Conservation (phyloP, 345 rosid species). For the Barbarea vulgaris region DNA sequence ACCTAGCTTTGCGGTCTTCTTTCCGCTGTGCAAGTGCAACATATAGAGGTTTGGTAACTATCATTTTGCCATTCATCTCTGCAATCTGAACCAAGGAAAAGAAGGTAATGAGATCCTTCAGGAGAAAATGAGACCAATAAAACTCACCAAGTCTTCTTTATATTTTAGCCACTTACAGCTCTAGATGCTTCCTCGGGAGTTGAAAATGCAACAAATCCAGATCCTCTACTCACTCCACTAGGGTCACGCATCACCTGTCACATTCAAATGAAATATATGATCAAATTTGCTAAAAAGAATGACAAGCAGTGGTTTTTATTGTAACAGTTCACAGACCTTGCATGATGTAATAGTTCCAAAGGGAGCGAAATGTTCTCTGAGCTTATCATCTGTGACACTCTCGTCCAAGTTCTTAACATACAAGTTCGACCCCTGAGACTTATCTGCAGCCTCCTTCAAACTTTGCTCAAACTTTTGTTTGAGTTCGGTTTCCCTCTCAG, state of each 20-base stretch:
- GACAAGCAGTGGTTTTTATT: background rate
- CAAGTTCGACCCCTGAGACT: slow-evolving; percentile 82
- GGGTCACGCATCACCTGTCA: slow-evolving; percentile 92
- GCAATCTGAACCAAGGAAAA: slow-evolving; percentile 30
- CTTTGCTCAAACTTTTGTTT: slow-evolving; percentile 74
- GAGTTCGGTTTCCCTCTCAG: slow-evolving; percentile 78
- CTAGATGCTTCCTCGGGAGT: slow-evolving; percentile 84
- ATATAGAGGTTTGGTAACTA: slow-evolving; percentile 83
- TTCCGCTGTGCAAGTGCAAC: slow-evolving; percentile 93
- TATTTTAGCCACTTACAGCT: slow-evolving; percentile 66
- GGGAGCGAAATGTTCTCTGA: slow-evolving; percentile 72
- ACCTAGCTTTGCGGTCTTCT: slow-evolving; percentile 91
- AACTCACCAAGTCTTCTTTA: background rate
- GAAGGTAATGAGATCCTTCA: background rate
- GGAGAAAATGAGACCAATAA: background rate
- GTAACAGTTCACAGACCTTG: slow-evolving; percentile 59
- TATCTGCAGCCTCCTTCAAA: slow-evolving; percentile 79
- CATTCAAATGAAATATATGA: slow-evolving; percentile 14
- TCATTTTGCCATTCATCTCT: slow-evolving; percentile 94
- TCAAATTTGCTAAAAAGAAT: background rate
- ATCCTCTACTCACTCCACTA: slow-evolving; percentile 82
- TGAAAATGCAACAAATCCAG: slow-evolving; percentile 94
- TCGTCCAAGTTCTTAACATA: slow-evolving; percentile 91
- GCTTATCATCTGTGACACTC: slow-evolving; percentile 74
- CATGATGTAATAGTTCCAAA: slow-evolving; percentile 85